These are phyloP conservation scores for Apiotrichum brassicae DNA, from an alignment of 1,284 basidiomycete species.

Conservation along the genomic window DNA sequence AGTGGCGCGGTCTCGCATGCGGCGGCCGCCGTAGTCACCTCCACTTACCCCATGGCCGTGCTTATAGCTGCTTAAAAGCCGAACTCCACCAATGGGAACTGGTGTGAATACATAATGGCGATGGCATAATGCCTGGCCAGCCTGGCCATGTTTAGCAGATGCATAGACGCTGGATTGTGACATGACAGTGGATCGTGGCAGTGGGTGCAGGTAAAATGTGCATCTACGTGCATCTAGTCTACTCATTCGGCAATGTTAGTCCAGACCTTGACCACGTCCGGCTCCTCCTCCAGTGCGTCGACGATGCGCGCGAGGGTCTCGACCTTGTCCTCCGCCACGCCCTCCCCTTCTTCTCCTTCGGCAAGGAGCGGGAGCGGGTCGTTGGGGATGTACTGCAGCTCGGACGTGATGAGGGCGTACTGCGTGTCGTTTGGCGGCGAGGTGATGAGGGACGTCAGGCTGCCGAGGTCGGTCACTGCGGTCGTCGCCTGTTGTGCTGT, in stretches of 20 bases:
- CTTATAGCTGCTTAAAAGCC: too few species aligned
- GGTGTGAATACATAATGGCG: too few species aligned
- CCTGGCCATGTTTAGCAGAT: too few species aligned
- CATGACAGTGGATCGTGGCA: too few species aligned
- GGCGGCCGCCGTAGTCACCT: too few species aligned
- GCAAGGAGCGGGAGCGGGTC: constrained; percentile 26
- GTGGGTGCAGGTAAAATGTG: too few species aligned
- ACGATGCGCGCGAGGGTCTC: constrained; percentile 29
- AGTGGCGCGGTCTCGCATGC: too few species aligned
- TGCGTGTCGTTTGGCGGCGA: constrained; percentile 14
- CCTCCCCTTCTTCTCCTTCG: constrained; percentile 18
- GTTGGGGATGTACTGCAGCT: constrained; percentile 35
- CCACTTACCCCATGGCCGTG: too few species aligned
- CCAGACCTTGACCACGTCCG: constrained; percentile 43
- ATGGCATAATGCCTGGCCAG: too few species aligned
- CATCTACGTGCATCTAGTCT: background rate
- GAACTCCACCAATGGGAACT: too few species aligned
- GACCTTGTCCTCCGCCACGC: constrained; percentile 28
- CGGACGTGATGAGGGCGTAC: constrained; percentile 28
- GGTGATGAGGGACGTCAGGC: constrained; percentile 21
- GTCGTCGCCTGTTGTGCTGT: constrained; percentile 27
- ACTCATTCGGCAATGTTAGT: constrained; percentile 33
- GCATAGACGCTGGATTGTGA: too few species aligned
- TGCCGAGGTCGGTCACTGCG: constrained; percentile 26
- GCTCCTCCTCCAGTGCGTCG: constrained; percentile 36